Conservation (phyloP, 768 basidiomycete species). For the Auricularia cornea region DNA sequence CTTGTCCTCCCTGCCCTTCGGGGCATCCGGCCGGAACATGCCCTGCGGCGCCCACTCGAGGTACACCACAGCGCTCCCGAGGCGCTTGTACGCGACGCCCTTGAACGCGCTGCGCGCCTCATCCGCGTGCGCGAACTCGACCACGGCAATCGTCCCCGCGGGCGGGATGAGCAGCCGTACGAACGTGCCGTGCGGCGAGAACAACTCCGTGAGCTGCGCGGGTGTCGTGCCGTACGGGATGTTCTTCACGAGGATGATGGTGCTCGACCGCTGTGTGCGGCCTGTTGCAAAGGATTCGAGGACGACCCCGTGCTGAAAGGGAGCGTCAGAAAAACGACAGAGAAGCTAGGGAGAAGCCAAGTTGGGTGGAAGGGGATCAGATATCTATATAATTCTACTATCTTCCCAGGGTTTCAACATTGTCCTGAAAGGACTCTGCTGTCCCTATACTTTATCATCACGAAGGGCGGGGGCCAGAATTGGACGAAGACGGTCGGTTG, state of each 20-base stretch:
- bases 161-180: conserved; percentile 76
- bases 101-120: conserved; percentile 72
- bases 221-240: conserved; percentile 84
- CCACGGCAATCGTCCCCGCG: conserved; percentile 86
- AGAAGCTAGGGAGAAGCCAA: conserved; percentile 38
- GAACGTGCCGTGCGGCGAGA: conserved; percentile 66
- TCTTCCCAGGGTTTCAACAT: no score
- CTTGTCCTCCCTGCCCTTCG: conserved; percentile 16
- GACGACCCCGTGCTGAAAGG: conserved; percentile 22
- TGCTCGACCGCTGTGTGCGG: conserved; percentile 50
- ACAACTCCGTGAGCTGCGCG: conserved; percentile 69
- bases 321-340: neutral
- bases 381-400: neutral
- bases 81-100: conserved; percentile 74
- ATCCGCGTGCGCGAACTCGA: conserved; percentile 67
- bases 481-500: neutral
- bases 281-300: conserved; percentile 21
- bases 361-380: conserved; percentile 43
- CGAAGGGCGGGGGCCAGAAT: neutral
- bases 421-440: neutral
- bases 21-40: conserved; percentile 55
- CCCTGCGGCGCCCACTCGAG: conserved; percentile 86
- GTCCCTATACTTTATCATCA: conserved; percentile 8
- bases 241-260: conserved; percentile 88
- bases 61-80: conserved; percentile 87